Percentiles rank a stretch among this genome's conserved stretches.
phyloP scores from a whole-genome alignment of 176 grass and related monocot species.

The Pontederia crassipes region DNA sequence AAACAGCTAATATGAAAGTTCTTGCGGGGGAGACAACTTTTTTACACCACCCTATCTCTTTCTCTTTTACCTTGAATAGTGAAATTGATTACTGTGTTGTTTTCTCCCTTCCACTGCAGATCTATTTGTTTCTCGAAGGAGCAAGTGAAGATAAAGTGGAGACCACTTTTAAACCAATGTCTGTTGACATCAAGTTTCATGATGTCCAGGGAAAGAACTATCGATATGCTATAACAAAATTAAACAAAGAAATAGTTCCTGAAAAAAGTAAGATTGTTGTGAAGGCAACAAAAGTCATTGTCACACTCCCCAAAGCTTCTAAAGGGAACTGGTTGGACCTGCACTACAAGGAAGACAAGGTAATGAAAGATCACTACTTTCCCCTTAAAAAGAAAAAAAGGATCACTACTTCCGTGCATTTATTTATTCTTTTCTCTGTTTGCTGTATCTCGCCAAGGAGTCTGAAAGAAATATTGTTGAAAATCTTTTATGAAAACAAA shows the following conservation, averaged over 20 bases:
- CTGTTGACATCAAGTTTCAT: slow-evolving; percentile 70
- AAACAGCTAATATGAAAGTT: too few relatives aligned
- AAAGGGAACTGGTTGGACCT: slow-evolving; percentile 81
- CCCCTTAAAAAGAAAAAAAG: neutral
- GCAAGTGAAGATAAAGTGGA: slow-evolving; percentile 59
- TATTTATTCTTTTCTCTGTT: neutral
- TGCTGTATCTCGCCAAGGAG: too few relatives aligned
- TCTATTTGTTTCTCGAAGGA: slow-evolving; percentile 61
- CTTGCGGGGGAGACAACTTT: too few relatives aligned
- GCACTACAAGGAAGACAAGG: slow-evolving; percentile 82
- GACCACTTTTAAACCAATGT: slow-evolving; percentile 44
- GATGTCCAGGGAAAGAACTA: slow-evolving; percentile 87
- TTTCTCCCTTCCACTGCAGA: slow-evolving; percentile 17
- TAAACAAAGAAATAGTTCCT: slow-evolving; percentile 82
- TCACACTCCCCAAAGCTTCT: slow-evolving; percentile 65
- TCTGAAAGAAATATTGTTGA: too few relatives aligned
- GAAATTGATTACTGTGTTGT: neutral
- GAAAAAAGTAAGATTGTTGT: slow-evolving; percentile 76
- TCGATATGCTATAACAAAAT: slow-evolving; percentile 57
- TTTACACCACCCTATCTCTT: too few relatives aligned
- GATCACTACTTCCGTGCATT: neutral
- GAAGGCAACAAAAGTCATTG: slow-evolving; percentile 59
- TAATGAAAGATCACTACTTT: slow-evolving; percentile 9
- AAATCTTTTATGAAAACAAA: too few relatives aligned
- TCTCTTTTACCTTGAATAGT: too few relatives aligned